Base-by-base conservation (phyloP, 495 filamentous ascomycete species). In the Trichoderma reesei region DNA sequence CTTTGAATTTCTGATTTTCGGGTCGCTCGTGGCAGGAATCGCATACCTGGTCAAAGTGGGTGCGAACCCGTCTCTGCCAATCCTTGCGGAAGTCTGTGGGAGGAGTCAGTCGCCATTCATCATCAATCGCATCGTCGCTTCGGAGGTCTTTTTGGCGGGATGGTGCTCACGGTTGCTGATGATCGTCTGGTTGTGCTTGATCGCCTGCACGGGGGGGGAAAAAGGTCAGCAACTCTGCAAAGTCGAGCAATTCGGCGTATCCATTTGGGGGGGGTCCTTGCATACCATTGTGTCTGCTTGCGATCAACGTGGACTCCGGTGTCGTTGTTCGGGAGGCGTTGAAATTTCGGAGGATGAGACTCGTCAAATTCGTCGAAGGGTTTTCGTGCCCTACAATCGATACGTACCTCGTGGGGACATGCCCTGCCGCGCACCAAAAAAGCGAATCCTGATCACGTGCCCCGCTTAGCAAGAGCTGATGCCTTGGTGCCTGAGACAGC, bases 141-240 rank as follows among this genome's bases (percentile, higher is more conserved):
- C 44, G 59, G 65, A 59, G 59, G 64, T 44, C 51, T 68, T 20
- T 34, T 38, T 26, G 6, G 11, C 14, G 42, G 44, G 62, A 61
- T 54, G 60, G 65, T 72, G 82, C 89, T 81, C 83, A 95, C 90
- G 94, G 86, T 94, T 96, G 87, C 95, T 87, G 75, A 86, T 92
- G 81, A 98, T 89, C 85, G 94, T 89, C 86, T 98, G 91, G 81
- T 98, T 98, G 87, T 97, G 93, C 85, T 96, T 96, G 90, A 98
- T 96, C 84, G 94, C 89, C 89, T 88, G 73, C 77, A 72, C 64
- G n/a, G n/a, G n/a, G 68, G 66, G 70, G 42, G 66, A 61, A 69
- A 69, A 61, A 68, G 66, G 67, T 74, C 73, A 73, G 67, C 54
- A 60, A 37, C 36, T 26, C 44, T 37, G 26, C 41, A 6, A 56